Conservation (phyloP, 2,329 filamentous ascomycete genomes). For the Clonostachys solani region DNA sequence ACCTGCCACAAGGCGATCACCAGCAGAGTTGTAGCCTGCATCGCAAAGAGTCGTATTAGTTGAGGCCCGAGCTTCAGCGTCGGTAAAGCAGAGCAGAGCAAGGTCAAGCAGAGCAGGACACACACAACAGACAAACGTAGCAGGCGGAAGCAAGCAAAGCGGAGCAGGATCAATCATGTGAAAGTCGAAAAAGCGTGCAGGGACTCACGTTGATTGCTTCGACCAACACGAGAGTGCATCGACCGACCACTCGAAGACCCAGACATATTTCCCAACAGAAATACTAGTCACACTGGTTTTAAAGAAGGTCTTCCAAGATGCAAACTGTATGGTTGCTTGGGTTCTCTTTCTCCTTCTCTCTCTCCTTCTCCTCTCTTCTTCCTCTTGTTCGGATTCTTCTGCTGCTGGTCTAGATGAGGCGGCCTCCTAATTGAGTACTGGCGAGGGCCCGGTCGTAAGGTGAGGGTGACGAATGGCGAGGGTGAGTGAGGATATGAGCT, state of each 20-base stretch:
- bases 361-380: too few relatives aligned
- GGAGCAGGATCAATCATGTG: background rate
- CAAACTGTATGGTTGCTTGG: too few relatives aligned
- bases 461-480: background rate
- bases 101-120: constrained; percentile 1
- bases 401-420: too few relatives aligned
- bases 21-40: constrained; percentile 84
- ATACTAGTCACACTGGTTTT: too few relatives aligned
- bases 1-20: constrained; percentile 92
- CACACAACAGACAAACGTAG: constrained; percentile 1
- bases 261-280: constrained; percentile 18
- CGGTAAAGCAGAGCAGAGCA: constrained; percentile 3
- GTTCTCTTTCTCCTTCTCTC: too few relatives aligned
- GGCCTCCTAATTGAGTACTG: too few relatives aligned
- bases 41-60: too few relatives aligned
- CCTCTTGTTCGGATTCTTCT: too few relatives aligned
- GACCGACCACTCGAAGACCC: constrained; percentile 38
- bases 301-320: too few relatives aligned
- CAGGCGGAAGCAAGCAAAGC: background rate
- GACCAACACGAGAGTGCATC: constrained; percentile 72
- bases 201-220: constrained; percentile 79
- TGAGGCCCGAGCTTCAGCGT: too few relatives aligned
- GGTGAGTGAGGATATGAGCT: background rate
- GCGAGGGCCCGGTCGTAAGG: too few relatives aligned
- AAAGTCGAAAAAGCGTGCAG: background rate